Conservation (phyloP, 2,329 filamentous ascomycete species). For the Torrubiellomyces zombiae region DNA sequence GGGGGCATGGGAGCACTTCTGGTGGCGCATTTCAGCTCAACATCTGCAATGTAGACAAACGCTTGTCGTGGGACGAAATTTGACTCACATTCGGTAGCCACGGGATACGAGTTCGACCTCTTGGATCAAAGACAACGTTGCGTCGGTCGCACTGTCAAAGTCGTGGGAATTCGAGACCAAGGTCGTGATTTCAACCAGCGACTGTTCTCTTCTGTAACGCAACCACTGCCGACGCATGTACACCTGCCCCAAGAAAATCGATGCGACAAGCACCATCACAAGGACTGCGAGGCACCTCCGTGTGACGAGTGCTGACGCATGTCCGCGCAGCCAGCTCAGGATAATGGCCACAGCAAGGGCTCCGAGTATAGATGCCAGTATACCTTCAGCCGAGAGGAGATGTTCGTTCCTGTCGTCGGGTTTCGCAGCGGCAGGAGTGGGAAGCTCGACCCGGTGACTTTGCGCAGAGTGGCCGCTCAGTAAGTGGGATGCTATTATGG, state of each 20-base stretch:
- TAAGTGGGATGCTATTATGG: conserved; percentile 80
- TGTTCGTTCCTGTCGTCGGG: conserved; percentile 9
- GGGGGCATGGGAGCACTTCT: conserved; percentile 82
- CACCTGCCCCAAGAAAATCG: conserved; percentile 42
- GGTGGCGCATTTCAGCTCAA: conserved; percentile 7
- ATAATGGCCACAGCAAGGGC: conserved; percentile 54
- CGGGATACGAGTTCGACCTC: conserved; percentile 92
- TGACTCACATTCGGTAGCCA: conserved; percentile 63
- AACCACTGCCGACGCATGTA: conserved; percentile 70
- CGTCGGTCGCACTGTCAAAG: conserved; percentile 61
- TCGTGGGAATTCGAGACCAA: conserved; percentile 63
- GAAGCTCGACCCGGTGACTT: conserved; percentile 13
- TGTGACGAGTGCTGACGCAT: conserved; percentile 32
- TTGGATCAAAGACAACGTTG: conserved; percentile 68
- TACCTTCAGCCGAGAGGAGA: conserved; percentile 24
- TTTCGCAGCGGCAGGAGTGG: conserved; percentile 5
- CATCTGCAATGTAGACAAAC: background rate
- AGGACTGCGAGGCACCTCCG: conserved; percentile 36
- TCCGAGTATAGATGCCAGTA: conserved; percentile 28
- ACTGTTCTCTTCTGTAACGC: conserved; percentile 58
- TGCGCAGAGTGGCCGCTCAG: conserved; percentile 51
- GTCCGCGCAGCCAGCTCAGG: conserved; percentile 51
- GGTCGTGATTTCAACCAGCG: conserved; percentile 48
- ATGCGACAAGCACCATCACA: conserved; percentile 34
- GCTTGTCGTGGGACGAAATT: too few species aligned